phyloP scores from a whole-genome alignment of 169 alveolate species.

The Cystoisospora suis region DNA sequence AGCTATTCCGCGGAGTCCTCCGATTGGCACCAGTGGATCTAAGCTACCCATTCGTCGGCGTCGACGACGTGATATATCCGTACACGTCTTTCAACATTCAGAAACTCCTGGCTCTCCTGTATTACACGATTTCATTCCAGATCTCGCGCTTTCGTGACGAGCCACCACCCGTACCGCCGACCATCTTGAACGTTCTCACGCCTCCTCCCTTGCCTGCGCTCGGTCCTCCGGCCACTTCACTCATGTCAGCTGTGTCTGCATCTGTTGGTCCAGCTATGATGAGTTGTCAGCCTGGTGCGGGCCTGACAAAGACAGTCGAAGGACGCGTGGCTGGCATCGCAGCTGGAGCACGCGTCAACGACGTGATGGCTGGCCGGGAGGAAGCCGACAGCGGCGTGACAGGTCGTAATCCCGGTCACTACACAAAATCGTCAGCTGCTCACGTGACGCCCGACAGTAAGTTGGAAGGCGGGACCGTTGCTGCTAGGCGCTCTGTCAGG shows the following conservation, averaged over 20 bases:
- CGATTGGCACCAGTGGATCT: conserved; percentile 46
- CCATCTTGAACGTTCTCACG: conserved; percentile 5
- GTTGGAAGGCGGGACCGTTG: too few species aligned
- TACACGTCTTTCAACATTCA: conserved; percentile 25
- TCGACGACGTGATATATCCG: conserved; percentile 40
- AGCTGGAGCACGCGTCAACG: too few species aligned
- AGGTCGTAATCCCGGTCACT: too few species aligned
- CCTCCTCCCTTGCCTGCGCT: conserved; percentile 9
- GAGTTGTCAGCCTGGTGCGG: too few species aligned
- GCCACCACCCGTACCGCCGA: conserved; percentile 21
- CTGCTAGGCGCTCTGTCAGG: too few species aligned
- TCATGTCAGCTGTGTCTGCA: not conserved
- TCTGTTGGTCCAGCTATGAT: not conserved
- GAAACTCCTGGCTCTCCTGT: conserved; percentile 22
- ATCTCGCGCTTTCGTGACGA: conserved; percentile 18
- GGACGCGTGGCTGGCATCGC: too few species aligned
- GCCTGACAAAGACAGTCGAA: too few species aligned
- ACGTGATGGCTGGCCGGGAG: too few species aligned
- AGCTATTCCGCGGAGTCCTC: conserved; percentile 54
- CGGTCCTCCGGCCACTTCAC: not conserved
- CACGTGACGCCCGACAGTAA: too few species aligned
- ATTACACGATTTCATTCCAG: conserved; percentile 34
- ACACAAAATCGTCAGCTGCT: too few species aligned
- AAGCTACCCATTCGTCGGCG: conserved; percentile 25
- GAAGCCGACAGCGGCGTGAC: too few species aligned